Evolutionary conservation across 352 stramenopile genomes (phyloP).

Genomic region (Phytophthora macrochlamydospora): DNA sequence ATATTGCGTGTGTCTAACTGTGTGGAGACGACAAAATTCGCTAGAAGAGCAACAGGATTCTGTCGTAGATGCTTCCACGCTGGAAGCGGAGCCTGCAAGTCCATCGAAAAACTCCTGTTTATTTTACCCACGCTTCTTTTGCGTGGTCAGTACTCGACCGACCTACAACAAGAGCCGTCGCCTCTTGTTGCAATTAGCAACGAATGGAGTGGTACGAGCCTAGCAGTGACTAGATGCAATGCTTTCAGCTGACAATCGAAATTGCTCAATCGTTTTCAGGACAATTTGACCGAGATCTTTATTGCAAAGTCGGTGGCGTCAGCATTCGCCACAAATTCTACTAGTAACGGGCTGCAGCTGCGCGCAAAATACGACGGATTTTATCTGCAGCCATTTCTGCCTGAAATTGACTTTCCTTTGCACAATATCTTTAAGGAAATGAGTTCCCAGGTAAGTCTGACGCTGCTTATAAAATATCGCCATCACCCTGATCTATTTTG

Average conservation of each 20-base stretch:
- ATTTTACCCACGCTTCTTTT: slow-evolving; percentile 12
- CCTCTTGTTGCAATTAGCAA: slow-evolving; percentile 35
- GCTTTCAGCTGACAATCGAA: neutral
- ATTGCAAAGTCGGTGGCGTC: slow-evolving; percentile 17
- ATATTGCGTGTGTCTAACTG: slow-evolving; percentile 47
- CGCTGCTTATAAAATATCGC: neutral
- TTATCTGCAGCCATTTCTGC: slow-evolving; percentile 26
- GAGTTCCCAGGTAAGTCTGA: slow-evolving; percentile 48
- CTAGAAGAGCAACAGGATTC: neutral
- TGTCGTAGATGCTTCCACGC: too few species aligned
- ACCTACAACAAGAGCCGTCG: slow-evolving; percentile 28
- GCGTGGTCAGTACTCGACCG: slow-evolving; percentile 23
- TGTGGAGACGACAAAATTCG: slow-evolving; percentile 20
- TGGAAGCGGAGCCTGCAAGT: too few species aligned
- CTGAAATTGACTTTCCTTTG: slow-evolving; percentile 30
- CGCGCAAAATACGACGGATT: slow-evolving; percentile 37
- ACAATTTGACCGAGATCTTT: slow-evolving; percentile 19
- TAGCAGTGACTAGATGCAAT: neutral
- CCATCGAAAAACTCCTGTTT: neutral
- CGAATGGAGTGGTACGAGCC: slow-evolving; percentile 20
- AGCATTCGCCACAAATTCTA: slow-evolving; percentile 3
- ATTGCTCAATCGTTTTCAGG: slow-evolving; percentile 5
- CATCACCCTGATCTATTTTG: slow-evolving; percentile 2
- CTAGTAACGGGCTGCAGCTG: slow-evolving; percentile 18
- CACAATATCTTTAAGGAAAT: slow-evolving; percentile 57